Evolutionary conservation across 129 eudicot species (phyloP).

Genomic region (Flaveria linearis): DNA sequence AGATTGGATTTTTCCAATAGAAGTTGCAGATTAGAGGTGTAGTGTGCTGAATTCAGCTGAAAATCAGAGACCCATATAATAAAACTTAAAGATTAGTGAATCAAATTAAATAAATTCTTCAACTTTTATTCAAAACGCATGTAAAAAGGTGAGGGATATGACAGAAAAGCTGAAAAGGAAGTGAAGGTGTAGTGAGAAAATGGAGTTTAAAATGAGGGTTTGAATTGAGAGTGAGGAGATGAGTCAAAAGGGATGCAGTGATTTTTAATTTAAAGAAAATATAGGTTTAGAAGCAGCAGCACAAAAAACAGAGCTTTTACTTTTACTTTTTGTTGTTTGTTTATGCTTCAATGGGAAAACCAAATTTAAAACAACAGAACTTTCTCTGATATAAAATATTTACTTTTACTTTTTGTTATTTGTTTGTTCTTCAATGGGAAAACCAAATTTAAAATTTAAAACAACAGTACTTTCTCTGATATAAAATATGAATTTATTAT

Average conservation of each 20-base stretch:
- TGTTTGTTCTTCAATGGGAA: constrained; percentile 26
- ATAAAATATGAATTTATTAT: too few relatives aligned
- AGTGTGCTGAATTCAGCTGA: neutral
- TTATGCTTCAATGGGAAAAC: constrained; percentile 25
- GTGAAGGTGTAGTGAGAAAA: constrained; percentile 43
- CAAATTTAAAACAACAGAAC: too few relatives aligned
- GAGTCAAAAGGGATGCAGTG: constrained; percentile 50
- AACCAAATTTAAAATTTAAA: too few relatives aligned
- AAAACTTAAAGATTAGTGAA: constrained; percentile 10
- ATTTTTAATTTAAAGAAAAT: constrained; percentile 37
- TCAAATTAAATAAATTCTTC: constrained; percentile 2
- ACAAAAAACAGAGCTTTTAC: constrained; percentile 53
- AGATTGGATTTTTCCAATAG: constrained; percentile 16
- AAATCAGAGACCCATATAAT: constrained; percentile 18
- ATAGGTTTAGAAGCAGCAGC: constrained; percentile 34
- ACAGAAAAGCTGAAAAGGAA: constrained; percentile 16
- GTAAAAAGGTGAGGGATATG: constrained; percentile 32
- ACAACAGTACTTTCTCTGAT: too few relatives aligned
- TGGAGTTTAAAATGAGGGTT: constrained; percentile 48
- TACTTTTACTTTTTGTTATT: constrained; percentile 54
- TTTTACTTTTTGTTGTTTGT: constrained; percentile 48
- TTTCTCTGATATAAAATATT: neutral
- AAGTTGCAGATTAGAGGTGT: neutral
- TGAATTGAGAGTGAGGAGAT: constrained; percentile 44
- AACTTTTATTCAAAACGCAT: constrained; percentile 29